These are phyloP conservation scores for Kodamaea derodonti DNA, from an alignment of 1,139 yeast genomes.

Conservation along the genomic window DNA sequence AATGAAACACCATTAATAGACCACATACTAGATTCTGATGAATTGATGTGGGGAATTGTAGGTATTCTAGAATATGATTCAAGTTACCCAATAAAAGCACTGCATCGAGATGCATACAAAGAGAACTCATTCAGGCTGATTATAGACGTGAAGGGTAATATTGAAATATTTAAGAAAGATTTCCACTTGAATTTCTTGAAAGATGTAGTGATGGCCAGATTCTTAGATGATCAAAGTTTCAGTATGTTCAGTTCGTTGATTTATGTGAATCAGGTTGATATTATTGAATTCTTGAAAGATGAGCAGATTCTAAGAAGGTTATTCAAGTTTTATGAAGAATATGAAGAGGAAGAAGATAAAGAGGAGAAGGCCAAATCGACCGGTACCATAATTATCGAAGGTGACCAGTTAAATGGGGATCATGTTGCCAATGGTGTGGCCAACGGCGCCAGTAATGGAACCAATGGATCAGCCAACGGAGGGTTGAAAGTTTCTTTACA, in stretches of 20 bases:
- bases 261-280: slow-evolving; percentile 64
- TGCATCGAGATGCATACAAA: slow-evolving; percentile 63
- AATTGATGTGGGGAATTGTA: slow-evolving; percentile 56
- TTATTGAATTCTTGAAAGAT: slow-evolving; percentile 63
- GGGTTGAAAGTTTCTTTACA: neutral
- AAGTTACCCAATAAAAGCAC: slow-evolving; percentile 78
- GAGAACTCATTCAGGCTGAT: slow-evolving; percentile 70
- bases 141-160: slow-evolving; percentile 48
- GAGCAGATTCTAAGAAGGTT: slow-evolving; percentile 48
- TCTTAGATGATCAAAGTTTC: slow-evolving; percentile 76
- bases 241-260: slow-evolving; percentile 63
- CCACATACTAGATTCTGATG: slow-evolving; percentile 55
- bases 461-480: neutral
- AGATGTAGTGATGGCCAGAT: slow-evolving; percentile 80
- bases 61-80: slow-evolving; percentile 94
- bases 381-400: neutral
- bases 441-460: slow-evolving; percentile 2
- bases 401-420: slow-evolving; percentile 1
- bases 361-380: neutral
- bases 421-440: slow-evolving; percentile 12
- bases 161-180: slow-evolving; percentile 63
- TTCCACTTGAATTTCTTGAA: slow-evolving; percentile 75
- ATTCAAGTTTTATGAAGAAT: slow-evolving; percentile 50
- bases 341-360: slow-evolving; percentile 1
- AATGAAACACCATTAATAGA: slow-evolving; percentile 72